These are phyloP conservation scores for Wallacemonas sp. DNA, from an alignment of 208 protist genomes.

Conservation along the genomic window DNA sequence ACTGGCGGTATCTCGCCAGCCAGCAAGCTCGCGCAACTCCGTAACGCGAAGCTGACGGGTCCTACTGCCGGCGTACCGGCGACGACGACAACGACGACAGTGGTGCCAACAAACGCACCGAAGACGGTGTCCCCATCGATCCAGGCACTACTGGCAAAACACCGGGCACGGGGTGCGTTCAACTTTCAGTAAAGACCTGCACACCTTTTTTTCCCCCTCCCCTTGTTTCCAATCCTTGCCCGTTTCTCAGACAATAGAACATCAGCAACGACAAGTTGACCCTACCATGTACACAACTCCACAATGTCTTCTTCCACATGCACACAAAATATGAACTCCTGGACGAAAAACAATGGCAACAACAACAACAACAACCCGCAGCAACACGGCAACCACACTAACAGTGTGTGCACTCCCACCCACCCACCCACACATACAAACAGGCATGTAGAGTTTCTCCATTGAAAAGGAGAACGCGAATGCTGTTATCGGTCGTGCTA, in stretches of 20 bases:
- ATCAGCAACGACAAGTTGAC: too few species aligned
- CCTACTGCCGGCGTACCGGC: slow-evolving; percentile 3
- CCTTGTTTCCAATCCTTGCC: slow-evolving; percentile 18
- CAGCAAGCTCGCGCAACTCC: slow-evolving; percentile 2
- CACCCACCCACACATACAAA: slow-evolving; percentile 18
- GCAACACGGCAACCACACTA: too few species aligned
- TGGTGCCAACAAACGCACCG: neutral
- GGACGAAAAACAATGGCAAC: too few species aligned
- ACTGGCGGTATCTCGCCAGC: slow-evolving; percentile 1
- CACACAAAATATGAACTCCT: too few species aligned
- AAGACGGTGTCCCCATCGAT: slow-evolving; percentile 63
- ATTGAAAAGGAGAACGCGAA: too few species aligned
- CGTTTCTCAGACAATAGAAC: neutral
- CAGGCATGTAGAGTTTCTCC: slow-evolving; percentile 7
- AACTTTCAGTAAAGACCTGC: slow-evolving; percentile 25
- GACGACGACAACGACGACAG: slow-evolving; percentile 8
- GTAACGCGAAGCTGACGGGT: slow-evolving; percentile 9
- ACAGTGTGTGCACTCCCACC: too few species aligned
- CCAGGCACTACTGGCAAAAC: slow-evolving; percentile 66
- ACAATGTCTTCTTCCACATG: too few species aligned
- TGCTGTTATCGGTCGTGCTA: too few species aligned
- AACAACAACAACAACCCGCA: too few species aligned
- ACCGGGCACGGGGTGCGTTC: slow-evolving; percentile 34
- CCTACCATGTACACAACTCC: too few species aligned
- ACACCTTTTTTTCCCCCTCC: slow-evolving; percentile 19